Conservation (phyloP, 345 rosid genomes). For the Toxicodendron radicans region DNA sequence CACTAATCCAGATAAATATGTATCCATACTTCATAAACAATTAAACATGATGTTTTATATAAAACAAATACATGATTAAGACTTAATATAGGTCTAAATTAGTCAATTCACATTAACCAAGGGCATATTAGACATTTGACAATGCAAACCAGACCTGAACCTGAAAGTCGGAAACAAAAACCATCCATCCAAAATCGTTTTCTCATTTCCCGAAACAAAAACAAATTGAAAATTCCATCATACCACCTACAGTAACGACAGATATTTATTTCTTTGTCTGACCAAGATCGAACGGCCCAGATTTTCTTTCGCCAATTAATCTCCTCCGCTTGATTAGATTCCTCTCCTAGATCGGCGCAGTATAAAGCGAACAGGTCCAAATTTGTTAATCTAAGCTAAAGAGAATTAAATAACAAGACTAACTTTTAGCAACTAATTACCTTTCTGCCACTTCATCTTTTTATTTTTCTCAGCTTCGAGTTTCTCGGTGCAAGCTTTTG, state of each 20-base stretch:
- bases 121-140: conserved; percentile 6
- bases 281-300: conserved; percentile 33
- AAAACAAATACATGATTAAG: too few relatives aligned
- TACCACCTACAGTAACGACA: conserved; percentile 45
- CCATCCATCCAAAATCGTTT: conserved; percentile 13
- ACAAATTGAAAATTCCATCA: conserved; percentile 25
- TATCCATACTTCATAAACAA: too few relatives aligned
- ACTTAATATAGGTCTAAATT: neutral
- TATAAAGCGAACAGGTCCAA: conserved; percentile 21
- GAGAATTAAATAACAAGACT: conserved; percentile 10
- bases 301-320: conserved; percentile 8
- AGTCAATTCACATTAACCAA: neutral
- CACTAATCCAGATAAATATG: too few relatives aligned
- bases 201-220: conserved; percentile 9
- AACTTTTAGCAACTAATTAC: conserved; percentile 21
- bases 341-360: conserved; percentile 23
- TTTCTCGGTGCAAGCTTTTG: conserved; percentile 41
- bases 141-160: neutral
- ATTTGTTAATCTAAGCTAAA: neutral
- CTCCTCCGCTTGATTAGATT: conserved; percentile 36
- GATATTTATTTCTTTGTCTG: conserved; percentile 26
- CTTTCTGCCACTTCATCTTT: conserved; percentile 27
- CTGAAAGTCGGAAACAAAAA: conserved; percentile 25
- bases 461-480: conserved; percentile 18
- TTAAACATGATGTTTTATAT: too few relatives aligned